These are phyloP conservation scores for Coemansia sp. DNA, from an alignment of 192 early-diverging fungal genomes.

Conservation along the genomic window DNA sequence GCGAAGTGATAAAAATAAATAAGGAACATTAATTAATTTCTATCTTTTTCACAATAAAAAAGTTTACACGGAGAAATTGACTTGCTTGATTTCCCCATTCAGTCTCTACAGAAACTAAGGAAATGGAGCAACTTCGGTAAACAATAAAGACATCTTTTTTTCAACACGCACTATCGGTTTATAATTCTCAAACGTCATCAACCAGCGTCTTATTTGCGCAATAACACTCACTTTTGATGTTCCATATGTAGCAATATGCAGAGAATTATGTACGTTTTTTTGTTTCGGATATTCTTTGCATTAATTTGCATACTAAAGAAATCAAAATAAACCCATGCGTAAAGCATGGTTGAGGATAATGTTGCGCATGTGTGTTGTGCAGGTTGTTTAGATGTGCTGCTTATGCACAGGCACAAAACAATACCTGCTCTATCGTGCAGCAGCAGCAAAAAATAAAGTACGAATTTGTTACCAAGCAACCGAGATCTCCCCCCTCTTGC, in stretches of 20 bases:
- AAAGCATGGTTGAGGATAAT: background rate
- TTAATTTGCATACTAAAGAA: conserved; percentile 1
- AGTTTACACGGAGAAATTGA: background rate
- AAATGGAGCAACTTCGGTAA: background rate
- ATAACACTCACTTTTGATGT: background rate
- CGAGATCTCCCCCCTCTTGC: background rate
- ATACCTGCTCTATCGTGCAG: background rate
- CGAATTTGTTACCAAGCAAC: background rate
- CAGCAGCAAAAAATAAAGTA: background rate
- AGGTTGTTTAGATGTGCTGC: background rate
- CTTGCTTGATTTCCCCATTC: background rate
- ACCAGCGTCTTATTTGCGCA: background rate
- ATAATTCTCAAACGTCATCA: background rate
- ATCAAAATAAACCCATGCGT: background rate
- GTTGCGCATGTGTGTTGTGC: background rate
- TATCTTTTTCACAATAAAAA: background rate
- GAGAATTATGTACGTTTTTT: background rate
- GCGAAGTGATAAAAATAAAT: background rate
- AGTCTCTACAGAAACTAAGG: no score
- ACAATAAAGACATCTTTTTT: background rate
- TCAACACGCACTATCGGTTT: background rate
- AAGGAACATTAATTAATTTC: background rate
- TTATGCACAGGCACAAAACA: background rate
- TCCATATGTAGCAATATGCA: background rate
- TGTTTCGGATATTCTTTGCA: conserved; percentile 7